Evolutionary conservation across 345 rosid genomes (phyloP), one percentile per base, ranked within the genome.

Genomic region (Microcos paniculata): DNA sequence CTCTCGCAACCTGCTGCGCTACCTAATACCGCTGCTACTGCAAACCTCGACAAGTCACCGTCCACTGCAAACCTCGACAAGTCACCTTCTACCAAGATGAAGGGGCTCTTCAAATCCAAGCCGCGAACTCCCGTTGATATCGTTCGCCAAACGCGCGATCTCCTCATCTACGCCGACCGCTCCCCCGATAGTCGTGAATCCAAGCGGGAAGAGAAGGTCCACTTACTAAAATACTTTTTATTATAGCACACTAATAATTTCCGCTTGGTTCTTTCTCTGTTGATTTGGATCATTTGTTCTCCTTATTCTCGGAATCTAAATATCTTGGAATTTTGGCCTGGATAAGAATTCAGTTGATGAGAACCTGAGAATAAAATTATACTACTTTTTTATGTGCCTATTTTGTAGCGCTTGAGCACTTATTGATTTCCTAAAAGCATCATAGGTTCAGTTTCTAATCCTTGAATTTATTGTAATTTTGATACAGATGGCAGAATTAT

Each of bases 141-240:
- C 76, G 96, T 96, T 43, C 89, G 93, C 12, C 98, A 95, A 66
- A 87, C 97, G 11, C 97, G 96, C 75, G 96, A 95, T 84, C 93
- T 95, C 69, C 97, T 95, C 51, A 83, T 84, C 66, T 91, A 73
- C 40, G 87, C 78, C 26, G 84, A 85, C 46, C 81, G 82, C 42
- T n/a, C 38, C 43, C 67, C 83, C 59, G 89, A 87, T 55, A 59
- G 76, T 24, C 82, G 86, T 3, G 94, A 90, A 71, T 75, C 86
- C 72, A 90, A 89, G 79, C 91, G 91, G 49, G 90, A 90, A 26
- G 94, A 90, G 73, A 90, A 87, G 95, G 94, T 86, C 35, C 12
- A 49, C 13, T 64, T 51, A 18, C 9, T 30, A 9, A 35, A 46
- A 46, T 1, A 4, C 31, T 6, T 35, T 23, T 30, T 8, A 12